Evolutionary conservation across 257 asterid genomes (phyloP).

Genomic region (Salvia miltiorrhiza): DNA sequence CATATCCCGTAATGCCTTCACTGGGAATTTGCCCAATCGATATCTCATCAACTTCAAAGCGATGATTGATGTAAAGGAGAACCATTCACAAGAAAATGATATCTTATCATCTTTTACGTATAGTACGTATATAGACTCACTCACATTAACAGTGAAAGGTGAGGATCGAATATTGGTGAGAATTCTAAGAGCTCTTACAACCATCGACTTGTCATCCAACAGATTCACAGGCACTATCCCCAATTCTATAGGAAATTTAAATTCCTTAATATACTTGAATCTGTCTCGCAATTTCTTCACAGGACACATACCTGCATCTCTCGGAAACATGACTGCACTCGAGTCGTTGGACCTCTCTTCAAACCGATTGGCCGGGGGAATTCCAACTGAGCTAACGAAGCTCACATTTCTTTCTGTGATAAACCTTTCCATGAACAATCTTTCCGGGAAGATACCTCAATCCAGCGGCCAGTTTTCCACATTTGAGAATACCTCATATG

Average conservation of each 20-base stretch:
- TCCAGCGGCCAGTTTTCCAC: not conserved
- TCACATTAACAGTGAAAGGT: not conserved
- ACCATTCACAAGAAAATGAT: fast-evolving
- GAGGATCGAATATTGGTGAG: not conserved
- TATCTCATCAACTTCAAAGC: slow-evolving; percentile 10
- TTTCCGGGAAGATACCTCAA: not conserved
- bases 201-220: not conserved
- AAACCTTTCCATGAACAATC: not conserved
- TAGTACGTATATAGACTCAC: not conserved
- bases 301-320: not conserved
- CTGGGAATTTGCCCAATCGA: slow-evolving; percentile 18
- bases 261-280: not conserved
- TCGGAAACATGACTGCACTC: not conserved
- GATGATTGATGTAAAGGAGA: slow-evolving; percentile 10
- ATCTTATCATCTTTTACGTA: too few species aligned
- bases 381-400: not conserved
- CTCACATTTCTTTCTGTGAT: not conserved
- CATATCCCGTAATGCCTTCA: slow-evolving; percentile 18
- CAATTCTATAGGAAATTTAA: not conserved
- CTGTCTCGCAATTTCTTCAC: not conserved
- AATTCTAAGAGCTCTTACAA: not conserved
- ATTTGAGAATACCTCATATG: not conserved
- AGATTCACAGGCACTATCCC: not conserved
- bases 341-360: not conserved
- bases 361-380: not conserved